Evolutionary conservation across 1,139 yeast species (phyloP), one percentile per base, ranked within the genome.

Genomic region (Magnusiomyces fungicola): DNA sequence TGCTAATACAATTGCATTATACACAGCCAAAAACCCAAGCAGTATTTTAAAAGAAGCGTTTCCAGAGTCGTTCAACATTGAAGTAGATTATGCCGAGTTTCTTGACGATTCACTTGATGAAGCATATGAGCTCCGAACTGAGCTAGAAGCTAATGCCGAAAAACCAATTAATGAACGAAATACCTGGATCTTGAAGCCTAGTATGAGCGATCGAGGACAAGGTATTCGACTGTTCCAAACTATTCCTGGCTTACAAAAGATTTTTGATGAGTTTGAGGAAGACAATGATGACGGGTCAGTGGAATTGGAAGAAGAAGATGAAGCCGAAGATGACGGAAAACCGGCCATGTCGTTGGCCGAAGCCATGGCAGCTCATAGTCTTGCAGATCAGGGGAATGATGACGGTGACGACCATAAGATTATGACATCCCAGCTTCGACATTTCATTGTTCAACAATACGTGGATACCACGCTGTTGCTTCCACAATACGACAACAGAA

Each of bases 141-240:
- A 84, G 57, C 70, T 92, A 34, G 82, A 83, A 49, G 63, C 66
- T 4, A 80, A 79, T 21, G 75, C 73, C n/a, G 36, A 23, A 10
- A 27, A 12, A n/a, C 29, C 25, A 4, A 19, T 18, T 1, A 18
- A 3, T 12, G 52, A 50, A 18, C 46, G 54, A 16, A 78, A 76
- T 56, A 76, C 83, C 49, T 92, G 94, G 90, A 92, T 92, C 46
- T 72, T 92, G 60, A 92, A 92, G 62, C 98, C 98, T 12, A 81
- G 96, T 57, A 89, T 92, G 97, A 84, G 95, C 60, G 98, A 92
- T 61, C 83, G 92, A 62, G 98, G 96, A 10, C 97, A 92, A 64
- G 98, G 98, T 0, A 89, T 92, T 43, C 71, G 96, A 45, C 67
- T 92, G 1, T 92, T 92, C 69, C 74, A 74, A 49, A 82, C 90